phyloP scores from a whole-genome alignment of 768 basidiomycete genomes.

The Tricholoma terreum region DNA sequence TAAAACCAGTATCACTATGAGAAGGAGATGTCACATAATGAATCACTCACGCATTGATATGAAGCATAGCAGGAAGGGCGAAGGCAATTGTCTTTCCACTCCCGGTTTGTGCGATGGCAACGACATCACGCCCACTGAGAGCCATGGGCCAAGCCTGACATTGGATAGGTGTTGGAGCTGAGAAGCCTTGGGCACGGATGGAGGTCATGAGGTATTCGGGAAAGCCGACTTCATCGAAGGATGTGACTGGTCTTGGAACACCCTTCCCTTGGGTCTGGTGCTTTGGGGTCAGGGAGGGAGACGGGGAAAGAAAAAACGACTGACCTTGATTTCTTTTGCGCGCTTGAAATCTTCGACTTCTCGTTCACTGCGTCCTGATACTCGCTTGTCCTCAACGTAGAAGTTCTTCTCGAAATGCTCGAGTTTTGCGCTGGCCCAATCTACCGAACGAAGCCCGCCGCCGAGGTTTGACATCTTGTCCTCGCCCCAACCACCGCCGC shows the following conservation, averaged over 20 bases:
- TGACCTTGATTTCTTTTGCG: constrained; percentile 83
- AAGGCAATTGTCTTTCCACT: constrained; percentile 99
- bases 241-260: constrained; percentile 85
- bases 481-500: constrained; percentile 52
- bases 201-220: constrained; percentile 95
- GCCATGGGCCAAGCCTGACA: constrained; percentile 99
- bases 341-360: constrained; percentile 89
- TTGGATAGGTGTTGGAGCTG: constrained; percentile 90
- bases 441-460: constrained; percentile 74
- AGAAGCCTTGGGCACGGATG: constrained; percentile 92
- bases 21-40: neutral
- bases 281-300: neutral
- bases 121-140: constrained; percentile 86
- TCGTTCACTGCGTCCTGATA: constrained; percentile 70
- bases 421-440: constrained; percentile 76
- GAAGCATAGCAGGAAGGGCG: constrained; percentile 97
- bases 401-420: constrained; percentile 98
- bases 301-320: constrained; percentile 8
- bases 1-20: constrained; percentile 13
- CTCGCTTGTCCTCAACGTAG: constrained; percentile 86
- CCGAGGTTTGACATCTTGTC: constrained; percentile 84
- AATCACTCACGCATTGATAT: constrained; percentile 91
- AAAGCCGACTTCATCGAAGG: constrained; percentile 94
- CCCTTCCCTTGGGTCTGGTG: constrained; percentile 79
- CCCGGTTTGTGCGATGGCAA: constrained; percentile 97